Evolutionary conservation across 495 filamentous ascomycete genomes (phyloP).

Genomic region (Cercophora sp.): DNA sequence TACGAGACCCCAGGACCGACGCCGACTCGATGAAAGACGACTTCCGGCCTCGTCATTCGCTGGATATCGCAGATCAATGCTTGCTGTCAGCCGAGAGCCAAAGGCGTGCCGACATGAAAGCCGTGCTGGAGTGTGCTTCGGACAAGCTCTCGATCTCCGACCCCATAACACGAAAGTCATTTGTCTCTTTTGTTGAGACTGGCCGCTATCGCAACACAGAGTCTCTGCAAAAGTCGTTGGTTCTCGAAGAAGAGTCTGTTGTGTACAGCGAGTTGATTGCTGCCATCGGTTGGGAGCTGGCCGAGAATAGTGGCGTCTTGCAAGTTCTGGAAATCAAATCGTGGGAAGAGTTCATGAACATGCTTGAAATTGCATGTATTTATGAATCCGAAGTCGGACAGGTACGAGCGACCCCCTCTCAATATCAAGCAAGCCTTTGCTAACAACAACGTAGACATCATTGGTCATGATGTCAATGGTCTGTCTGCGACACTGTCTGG

Average conservation of each 20-base stretch:
- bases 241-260: conserved; percentile 16
- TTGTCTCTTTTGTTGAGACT: conserved; percentile 22
- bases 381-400: conserved; percentile 31
- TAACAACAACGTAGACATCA: too few species aligned
- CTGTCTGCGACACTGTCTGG: conserved; percentile 29
- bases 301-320: conserved; percentile 23
- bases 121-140: conserved; percentile 25
- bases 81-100: conserved; percentile 25
- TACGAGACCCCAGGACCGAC: background rate
- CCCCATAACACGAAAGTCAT: conserved; percentile 11
- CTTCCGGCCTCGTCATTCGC: conserved; percentile 17
- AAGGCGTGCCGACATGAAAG: conserved; percentile 27
- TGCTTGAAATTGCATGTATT: conserved; percentile 30
- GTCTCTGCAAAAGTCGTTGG: conserved; percentile 17
- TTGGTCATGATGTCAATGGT: conserved; percentile 30
- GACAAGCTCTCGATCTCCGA: conserved; percentile 26
- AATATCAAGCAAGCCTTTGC: too few species aligned
- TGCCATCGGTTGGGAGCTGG: conserved; percentile 37
- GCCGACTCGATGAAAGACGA: background rate
- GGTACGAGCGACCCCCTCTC: too few species aligned
- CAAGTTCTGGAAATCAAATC: conserved; percentile 24
- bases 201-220: conserved; percentile 27
- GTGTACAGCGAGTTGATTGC: conserved; percentile 31
- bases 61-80: conserved; percentile 21
- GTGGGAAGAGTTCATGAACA: conserved; percentile 27